phyloP scores from a whole-genome alignment of 306 rosid genomes.

The Sesbania bispinosa region DNA sequence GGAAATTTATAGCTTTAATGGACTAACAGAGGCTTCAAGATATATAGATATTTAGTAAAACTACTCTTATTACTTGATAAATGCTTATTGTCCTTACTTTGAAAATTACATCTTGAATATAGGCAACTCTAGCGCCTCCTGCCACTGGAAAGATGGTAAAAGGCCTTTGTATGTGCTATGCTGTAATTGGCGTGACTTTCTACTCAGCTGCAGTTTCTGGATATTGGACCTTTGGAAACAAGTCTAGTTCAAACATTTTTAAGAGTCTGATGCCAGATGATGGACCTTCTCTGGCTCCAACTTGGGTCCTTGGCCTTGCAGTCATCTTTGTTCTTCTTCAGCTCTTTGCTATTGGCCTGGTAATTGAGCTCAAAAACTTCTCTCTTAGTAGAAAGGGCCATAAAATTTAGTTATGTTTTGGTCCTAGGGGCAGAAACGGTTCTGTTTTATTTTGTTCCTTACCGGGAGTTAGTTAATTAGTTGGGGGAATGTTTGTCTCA shows the following conservation, averaged over 20 bases:
- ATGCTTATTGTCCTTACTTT: not conserved
- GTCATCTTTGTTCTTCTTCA: slow-evolving; percentile 85
- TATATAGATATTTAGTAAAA: too few species aligned
- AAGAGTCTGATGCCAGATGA: slow-evolving; percentile 69
- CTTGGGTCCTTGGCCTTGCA: slow-evolving; percentile 77
- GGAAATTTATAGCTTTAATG: too few species aligned
- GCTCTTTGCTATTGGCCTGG: slow-evolving; percentile 91
- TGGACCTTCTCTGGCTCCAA: slow-evolving; percentile 83
- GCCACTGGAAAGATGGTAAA: slow-evolving; percentile 95
- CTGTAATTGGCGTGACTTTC: slow-evolving; percentile 68
- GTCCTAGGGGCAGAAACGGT: too few species aligned
- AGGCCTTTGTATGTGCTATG: slow-evolving; percentile 84
- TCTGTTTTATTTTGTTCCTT: not conserved
- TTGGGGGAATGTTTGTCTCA: slow-evolving; percentile 9
- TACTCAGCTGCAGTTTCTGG: slow-evolving; percentile 82
- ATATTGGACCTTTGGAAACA: slow-evolving; percentile 84
- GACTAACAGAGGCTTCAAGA: too few species aligned
- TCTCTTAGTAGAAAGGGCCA: not conserved
- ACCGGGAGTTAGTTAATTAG: not conserved
- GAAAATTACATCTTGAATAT: slow-evolving; percentile 25
- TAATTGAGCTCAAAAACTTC: slow-evolving; percentile 30
- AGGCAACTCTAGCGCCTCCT: slow-evolving; percentile 99
- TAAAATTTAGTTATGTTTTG: too few species aligned
- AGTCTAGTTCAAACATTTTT: slow-evolving; percentile 67
- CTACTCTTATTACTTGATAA: not conserved